Base-by-base conservation (phyloP, 768 basidiomycete genomes). In the Podaxis rugospora region DNA sequence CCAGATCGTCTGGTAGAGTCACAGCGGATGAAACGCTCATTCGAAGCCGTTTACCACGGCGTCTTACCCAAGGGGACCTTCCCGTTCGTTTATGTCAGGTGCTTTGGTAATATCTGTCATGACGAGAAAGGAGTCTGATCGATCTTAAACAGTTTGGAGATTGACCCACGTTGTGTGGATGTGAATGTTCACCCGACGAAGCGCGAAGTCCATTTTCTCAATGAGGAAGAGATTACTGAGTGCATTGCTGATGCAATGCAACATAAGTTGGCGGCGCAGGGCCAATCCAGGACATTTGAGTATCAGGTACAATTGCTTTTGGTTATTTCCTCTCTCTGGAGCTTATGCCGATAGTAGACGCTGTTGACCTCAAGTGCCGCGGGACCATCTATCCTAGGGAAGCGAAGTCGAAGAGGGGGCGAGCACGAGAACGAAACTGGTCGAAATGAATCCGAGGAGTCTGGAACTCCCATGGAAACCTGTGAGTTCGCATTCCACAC, bases 181-280 rank as follows among this genome's bases (percentile, higher is more conserved):
- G 95, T 98, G 57, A 99, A 99, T 67, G 94, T 98, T 6, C 95
- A 98, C 70, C 97, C 96, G 0, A 98, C 97, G 1, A 99, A 99
- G 71, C 89, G 91, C 49, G 95, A 98, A 71, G 94, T 98, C 1
- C 92, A 94, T 65, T 98, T 98, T 68, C 72, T 98, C 52, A 86
- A 97, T 63, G 94, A 98, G 70, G 96, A 98, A 55, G 78, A 75
- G 13, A 92, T 98, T 67, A 88, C 88, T 5, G 87, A 92, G 64
- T 78, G 78, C 6, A 86, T 98, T 49, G 84, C 89, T 13, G 86
- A 90, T 67, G 80, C 79, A 0, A 78, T 98, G 2, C 90, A 93
- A 64, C 73, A 81, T 49, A 78, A 76, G n/a, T 74, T 95, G 11
- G 77, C 83, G 46, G 81, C 76, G 28, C 81, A 87, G 64, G 85